Evolutionary conservation across 2,329 filamentous ascomycete species (phyloP), one percentile per base, ranked within the genome.

Genomic region (Epichloe scottii): DNA sequence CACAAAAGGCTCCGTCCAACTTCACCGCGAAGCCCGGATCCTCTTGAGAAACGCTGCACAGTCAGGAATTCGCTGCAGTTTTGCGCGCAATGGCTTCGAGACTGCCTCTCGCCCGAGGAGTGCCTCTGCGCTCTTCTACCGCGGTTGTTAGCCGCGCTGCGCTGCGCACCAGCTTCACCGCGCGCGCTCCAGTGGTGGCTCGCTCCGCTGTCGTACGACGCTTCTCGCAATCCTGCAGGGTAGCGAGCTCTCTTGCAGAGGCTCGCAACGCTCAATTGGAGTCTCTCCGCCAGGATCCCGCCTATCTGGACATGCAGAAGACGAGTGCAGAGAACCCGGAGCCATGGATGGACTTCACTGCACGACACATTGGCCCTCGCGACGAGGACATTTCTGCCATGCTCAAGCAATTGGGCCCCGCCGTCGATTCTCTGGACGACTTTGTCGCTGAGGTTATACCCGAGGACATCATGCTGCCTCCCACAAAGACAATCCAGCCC

Each of bases 381-480:
- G 75, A 83, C 35, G 71, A 75, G 43, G 82, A 87, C 50, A 78
- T 82, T 1, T 72, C 82, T 57, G 74, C 82, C 62, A 96, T 97
- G 91, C 81, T 96, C 53, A 79, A 83, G 59, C 77, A 77, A 1
- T 74, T 97, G 40, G 83, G 88, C 53, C 87, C 89, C 17, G 86
- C 87, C 0, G 84, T 75, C 10, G 72, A 76, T 54, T 83, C 76
- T 44, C 68, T 97, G 53, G 89, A 96, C 56, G 82, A 87, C 30
- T 95, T 97, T 62, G 79, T 96, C 41, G 74, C 79, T 60, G 81
- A 95, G 69, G 90, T 96, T 46, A 75, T 97, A 15, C 91, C 91
- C 0, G 70, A 78, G 30, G 82, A 89, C 60, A 87, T 96, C 52
- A 73, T 93, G 50, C 53, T 58, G 1, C 59, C 59, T 4, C 62